Evolutionary conservation across 164 flowering plant species (phyloP).

Genomic region (Annona squamosa): DNA sequence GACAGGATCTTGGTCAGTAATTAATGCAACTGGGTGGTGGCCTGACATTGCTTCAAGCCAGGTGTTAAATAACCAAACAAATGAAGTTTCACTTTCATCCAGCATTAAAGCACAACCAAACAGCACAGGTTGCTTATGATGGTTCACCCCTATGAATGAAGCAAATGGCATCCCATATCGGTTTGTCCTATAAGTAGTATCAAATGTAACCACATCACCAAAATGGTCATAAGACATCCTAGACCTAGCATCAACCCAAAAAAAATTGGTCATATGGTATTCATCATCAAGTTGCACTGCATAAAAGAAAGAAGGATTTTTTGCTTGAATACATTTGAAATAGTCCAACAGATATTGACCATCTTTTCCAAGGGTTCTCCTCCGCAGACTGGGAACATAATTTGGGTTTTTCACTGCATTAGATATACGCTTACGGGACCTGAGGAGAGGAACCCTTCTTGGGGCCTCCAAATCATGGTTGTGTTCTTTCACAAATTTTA

Average conservation of each 20-base stretch:
- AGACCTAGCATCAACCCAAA: slow-evolving; percentile 70
- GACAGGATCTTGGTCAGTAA: slow-evolving; percentile 49
- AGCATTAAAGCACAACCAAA: slow-evolving; percentile 60
- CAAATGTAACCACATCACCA: slow-evolving; percentile 53
- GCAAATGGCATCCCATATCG: slow-evolving; percentile 50
- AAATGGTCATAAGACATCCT: slow-evolving; percentile 46
- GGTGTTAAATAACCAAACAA: slow-evolving; percentile 52
- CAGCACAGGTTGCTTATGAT: slow-evolving; percentile 49
- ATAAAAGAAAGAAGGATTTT: slow-evolving; percentile 61
- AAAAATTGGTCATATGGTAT: slow-evolving; percentile 50
- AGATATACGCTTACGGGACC: slow-evolving; percentile 20
- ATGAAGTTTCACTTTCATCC: slow-evolving; percentile 54
- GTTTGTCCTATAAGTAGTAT: slow-evolving; percentile 40
- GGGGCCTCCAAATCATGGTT: slow-evolving; percentile 48
- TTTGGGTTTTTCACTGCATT: slow-evolving; percentile 17
- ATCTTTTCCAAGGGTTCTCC: slow-evolving; percentile 56
- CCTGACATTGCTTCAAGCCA: slow-evolving; percentile 58
- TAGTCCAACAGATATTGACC: slow-evolving; percentile 58
- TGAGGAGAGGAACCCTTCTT: slow-evolving; percentile 49
- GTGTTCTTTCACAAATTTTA: slow-evolving; percentile 69
- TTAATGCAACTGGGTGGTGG: slow-evolving; percentile 35
- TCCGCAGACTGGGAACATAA: slow-evolving; percentile 18
- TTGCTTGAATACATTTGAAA: slow-evolving; percentile 56
- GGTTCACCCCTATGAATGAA: slow-evolving; percentile 53
- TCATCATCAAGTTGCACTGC: slow-evolving; percentile 63